Evolutionary conservation across 768 basidiomycete species (phyloP).

Genomic region (Kwoniella dejecticola): DNA sequence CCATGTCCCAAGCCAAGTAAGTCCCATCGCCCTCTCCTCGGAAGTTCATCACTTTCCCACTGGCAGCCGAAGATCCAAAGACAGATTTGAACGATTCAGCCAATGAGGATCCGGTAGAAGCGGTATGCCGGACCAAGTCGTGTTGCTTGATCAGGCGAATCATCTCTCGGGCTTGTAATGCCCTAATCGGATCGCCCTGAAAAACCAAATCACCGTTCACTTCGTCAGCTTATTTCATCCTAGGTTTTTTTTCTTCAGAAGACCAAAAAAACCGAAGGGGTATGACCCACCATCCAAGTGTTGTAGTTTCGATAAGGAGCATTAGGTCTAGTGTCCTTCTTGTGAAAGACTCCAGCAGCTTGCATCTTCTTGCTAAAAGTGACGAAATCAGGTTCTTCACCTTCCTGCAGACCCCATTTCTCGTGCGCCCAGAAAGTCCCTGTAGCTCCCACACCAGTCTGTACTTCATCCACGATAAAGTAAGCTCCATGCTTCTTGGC

Average conservation of each 20-base stretch:
- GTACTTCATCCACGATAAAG: conserved; percentile 58
- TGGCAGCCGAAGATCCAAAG: conserved; percentile 4
- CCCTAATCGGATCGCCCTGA: conserved; percentile 56
- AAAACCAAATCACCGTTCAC: not conserved
- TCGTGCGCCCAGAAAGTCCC: conserved; percentile 60
- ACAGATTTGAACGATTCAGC: conserved; percentile 17
- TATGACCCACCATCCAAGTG: conserved; percentile 52
- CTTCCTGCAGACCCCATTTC: conserved; percentile 54
- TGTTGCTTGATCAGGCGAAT: conserved; percentile 55
- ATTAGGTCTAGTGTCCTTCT: conserved; percentile 52
- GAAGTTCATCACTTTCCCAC: conserved; percentile 42
- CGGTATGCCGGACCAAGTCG: conserved; percentile 55
- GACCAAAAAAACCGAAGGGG: not conserved
- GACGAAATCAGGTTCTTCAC: conserved; percentile 57
- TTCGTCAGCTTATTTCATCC: not conserved
- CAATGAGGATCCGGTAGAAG: conserved; percentile 44
- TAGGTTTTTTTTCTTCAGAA: not conserved
- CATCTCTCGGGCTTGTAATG: conserved; percentile 56
- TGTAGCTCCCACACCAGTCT: conserved; percentile 59
- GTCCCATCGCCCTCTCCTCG: conserved; percentile 56
- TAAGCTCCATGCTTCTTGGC: conserved; percentile 56
- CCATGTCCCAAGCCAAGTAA: conserved; percentile 57
- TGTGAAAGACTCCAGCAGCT: conserved; percentile 58
- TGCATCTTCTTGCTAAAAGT: conserved; percentile 59
- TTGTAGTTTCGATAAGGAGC: conserved; percentile 56